A percentile compares a stretch with the other conserved stretches of the same genome.
These are phyloP conservation scores for Grammothele lineata DNA, from an alignment of 768 basidiomycete genomes.

Conservation along the genomic window DNA sequence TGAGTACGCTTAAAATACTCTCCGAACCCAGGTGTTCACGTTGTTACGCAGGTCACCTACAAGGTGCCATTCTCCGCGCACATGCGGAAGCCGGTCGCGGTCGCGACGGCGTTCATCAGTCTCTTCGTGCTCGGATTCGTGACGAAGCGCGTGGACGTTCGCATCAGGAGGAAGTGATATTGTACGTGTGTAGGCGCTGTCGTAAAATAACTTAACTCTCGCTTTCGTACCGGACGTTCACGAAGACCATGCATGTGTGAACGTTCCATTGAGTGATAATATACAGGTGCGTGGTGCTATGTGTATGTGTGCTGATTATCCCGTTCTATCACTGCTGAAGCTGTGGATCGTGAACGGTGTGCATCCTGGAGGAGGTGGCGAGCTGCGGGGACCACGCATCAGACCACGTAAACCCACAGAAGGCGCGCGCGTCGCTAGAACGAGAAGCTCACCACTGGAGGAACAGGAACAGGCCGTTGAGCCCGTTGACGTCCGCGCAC, in stretches of 20 bases:
- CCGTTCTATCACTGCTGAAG: slow-evolving; percentile 27
- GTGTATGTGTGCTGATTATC: not conserved
- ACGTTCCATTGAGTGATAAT: too few species aligned
- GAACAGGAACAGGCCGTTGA: slow-evolving; percentile 45
- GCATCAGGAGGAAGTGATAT: slow-evolving; percentile 37
- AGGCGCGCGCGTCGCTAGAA: too few species aligned
- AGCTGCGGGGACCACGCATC: slow-evolving; percentile 23
- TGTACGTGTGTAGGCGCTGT: slow-evolving; percentile 7
- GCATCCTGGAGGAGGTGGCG: slow-evolving; percentile 36
- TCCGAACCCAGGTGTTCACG: not conserved
- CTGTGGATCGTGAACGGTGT: slow-evolving; percentile 40
- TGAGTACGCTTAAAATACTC: slow-evolving; percentile 38
- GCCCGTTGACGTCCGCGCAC: slow-evolving; percentile 31
- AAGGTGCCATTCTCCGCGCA: slow-evolving; percentile 76
- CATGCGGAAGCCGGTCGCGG: slow-evolving; percentile 80
- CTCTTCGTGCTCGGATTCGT: slow-evolving; percentile 52
- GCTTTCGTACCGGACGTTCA: not conserved
- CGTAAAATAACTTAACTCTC: slow-evolving; percentile 9
- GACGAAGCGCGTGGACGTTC: slow-evolving; percentile 49
- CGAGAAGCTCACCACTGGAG: slow-evolving; percentile 39
- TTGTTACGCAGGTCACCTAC: slow-evolving; percentile 69
- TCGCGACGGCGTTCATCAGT: slow-evolving; percentile 63
- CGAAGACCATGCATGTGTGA: not conserved
- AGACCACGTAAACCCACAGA: too few species aligned
- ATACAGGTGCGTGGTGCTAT: not conserved